Percentiles rank a stretch among this genome's conserved stretches.
Evolutionary conservation across 2,329 filamentous ascomycete species (phyloP).

Genomic region (Aspergillus pseudoviridinutans): DNA sequence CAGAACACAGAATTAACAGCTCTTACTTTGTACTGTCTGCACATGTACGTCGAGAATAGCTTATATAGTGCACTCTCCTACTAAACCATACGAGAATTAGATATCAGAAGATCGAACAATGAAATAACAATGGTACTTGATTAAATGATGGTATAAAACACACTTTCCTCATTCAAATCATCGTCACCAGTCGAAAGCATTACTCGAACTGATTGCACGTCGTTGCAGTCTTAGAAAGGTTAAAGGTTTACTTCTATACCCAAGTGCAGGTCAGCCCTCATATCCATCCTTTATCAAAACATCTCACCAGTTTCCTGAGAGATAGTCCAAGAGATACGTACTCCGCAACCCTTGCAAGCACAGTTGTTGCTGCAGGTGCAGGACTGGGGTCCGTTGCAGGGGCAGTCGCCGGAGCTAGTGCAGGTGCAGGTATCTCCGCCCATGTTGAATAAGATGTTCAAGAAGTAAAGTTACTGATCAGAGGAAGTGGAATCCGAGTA

Average conservation of each 20-base stretch:
- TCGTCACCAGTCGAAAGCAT: slow-evolving; percentile 3
- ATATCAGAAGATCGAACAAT: not conserved
- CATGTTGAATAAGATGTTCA: slow-evolving; percentile 20
- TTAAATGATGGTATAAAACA: no score
- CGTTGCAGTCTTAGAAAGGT: not conserved
- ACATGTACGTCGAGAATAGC: no score
- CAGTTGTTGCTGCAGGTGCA: slow-evolving; percentile 34
- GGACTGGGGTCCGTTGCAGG: slow-evolving; percentile 27
- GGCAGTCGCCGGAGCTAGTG: slow-evolving; percentile 30
- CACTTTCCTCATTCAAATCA: not conserved
- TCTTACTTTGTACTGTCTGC: no score
- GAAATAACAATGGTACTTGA: not conserved
- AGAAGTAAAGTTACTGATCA: not conserved
- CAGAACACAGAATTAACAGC: no score
- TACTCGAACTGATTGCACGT: not conserved
- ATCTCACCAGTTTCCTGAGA: slow-evolving; percentile 7
- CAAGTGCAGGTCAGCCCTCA: slow-evolving; percentile 8
- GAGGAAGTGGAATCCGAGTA: not conserved
- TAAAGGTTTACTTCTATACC: slow-evolving; percentile 21
- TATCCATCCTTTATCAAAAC: slow-evolving; percentile 7
- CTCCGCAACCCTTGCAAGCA: slow-evolving; percentile 37
- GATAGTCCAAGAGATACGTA: slow-evolving; percentile 23
- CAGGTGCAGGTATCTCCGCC: slow-evolving; percentile 30
- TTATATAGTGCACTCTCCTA: not conserved
- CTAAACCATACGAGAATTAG: not conserved